Evolutionary conservation across 1,284 basidiomycete genomes (phyloP).

Genomic region (Cryptococcus deneoformans): DNA sequence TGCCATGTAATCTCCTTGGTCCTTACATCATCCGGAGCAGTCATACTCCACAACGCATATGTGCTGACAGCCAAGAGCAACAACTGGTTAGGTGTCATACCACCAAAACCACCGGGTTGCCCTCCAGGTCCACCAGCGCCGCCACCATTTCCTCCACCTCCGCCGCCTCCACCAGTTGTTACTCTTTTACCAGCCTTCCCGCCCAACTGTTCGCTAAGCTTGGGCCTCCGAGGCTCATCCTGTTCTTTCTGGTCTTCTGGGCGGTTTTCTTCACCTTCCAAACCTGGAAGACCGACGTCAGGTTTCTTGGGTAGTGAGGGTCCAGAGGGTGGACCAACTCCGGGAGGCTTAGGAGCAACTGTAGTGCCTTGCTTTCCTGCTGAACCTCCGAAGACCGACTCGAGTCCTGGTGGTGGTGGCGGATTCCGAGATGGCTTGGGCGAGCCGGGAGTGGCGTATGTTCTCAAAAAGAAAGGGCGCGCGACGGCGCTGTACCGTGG

Average conservation of each 20-base stretch:
- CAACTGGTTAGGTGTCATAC: conserved; percentile 46
- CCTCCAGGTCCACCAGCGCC: conserved; percentile 29
- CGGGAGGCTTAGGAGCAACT: conserved; percentile 32
- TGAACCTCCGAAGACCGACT: conserved; percentile 40
- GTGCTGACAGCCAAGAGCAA: conserved; percentile 31
- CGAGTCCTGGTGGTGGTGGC: conserved; percentile 40
- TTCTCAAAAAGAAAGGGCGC: conserved; percentile 15
- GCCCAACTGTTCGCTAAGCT: conserved; percentile 33
- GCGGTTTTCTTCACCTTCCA: conserved; percentile 14
- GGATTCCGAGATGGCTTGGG: conserved; percentile 35
- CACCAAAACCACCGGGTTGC: conserved; percentile 22
- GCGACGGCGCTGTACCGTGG: conserved; percentile 8
- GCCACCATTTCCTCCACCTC: conserved; percentile 29
- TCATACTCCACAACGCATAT: conserved; percentile 41
- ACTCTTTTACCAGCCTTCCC: conserved; percentile 32
- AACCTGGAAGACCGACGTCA: conserved; percentile 27
- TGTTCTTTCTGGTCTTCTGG: conserved; percentile 27
- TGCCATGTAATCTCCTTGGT: conserved; percentile 96
- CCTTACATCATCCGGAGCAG: conserved; percentile 31
- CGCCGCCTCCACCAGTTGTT: conserved; percentile 31
- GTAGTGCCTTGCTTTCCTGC: conserved; percentile 20
- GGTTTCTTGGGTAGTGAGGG: conserved; percentile 32
- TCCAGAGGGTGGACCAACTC: conserved; percentile 27
- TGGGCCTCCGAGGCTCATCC: conserved; percentile 30
- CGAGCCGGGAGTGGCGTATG: conserved; percentile 30